Evolutionary conservation across 306 rosid species (phyloP).

Genomic region (Lathyrus tuberosus): DNA sequence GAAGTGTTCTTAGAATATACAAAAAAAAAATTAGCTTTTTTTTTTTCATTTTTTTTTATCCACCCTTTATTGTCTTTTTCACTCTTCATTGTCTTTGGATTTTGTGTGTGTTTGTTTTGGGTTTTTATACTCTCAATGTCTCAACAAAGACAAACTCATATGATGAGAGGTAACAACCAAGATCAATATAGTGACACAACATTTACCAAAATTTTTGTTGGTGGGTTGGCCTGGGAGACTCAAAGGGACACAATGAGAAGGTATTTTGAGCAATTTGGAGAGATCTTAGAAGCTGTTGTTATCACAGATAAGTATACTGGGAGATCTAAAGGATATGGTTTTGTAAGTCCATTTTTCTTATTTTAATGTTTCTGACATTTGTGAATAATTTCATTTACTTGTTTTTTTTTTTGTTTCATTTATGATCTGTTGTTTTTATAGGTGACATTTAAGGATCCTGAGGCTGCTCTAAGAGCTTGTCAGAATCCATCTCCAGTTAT

Average conservation of each 20-base stretch:
- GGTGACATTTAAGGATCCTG: slow-evolving; percentile 97
- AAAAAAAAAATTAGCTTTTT: slow-evolving; percentile 37
- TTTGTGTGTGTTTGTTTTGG: slow-evolving; percentile 32
- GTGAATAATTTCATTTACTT: background rate
- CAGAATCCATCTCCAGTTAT: slow-evolving; percentile 94
- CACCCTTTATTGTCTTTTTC: slow-evolving; percentile 40
- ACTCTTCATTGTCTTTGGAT: slow-evolving; percentile 28
- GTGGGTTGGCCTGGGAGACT: slow-evolving; percentile 99
- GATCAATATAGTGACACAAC: slow-evolving; percentile 79
- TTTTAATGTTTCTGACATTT: slow-evolving; percentile 1
- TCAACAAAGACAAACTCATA: slow-evolving; percentile 75
- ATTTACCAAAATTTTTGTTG: slow-evolving; percentile 90
- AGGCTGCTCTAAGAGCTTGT: slow-evolving; percentile 89
- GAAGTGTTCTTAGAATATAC: slow-evolving; percentile 51
- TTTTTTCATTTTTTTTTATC: slow-evolving; percentile 39
- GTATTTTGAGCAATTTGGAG: slow-evolving; percentile 95
- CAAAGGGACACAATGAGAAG: slow-evolving; percentile 84
- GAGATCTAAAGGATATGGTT: slow-evolving; percentile 98
- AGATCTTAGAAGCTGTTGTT: slow-evolving; percentile 95
- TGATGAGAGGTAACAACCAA: slow-evolving; percentile 55
- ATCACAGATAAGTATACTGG: slow-evolving; percentile 90
- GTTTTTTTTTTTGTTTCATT: slow-evolving; percentile 5
- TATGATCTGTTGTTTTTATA: slow-evolving; percentile 29
- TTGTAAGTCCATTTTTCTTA: slow-evolving; percentile 60
- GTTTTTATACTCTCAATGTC: slow-evolving; percentile 53